phyloP scores from a whole-genome alignment of 1,284 basidiomycete genomes.

The Papiliotrema laurentii region DNA sequence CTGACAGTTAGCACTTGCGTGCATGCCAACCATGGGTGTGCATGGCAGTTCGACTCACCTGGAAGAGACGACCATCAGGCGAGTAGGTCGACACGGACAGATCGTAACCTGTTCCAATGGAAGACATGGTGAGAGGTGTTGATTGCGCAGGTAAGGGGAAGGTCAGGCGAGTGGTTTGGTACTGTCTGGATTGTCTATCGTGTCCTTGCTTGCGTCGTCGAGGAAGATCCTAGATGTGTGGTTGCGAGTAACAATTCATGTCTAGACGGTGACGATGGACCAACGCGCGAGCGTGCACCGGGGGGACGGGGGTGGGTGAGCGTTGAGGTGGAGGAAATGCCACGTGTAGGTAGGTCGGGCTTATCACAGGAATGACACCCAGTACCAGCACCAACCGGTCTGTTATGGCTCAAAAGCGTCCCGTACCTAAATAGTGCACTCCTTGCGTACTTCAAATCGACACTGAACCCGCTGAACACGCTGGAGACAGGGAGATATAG shows the following conservation, averaged over 20 bases:
- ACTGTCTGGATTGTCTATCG: too few relatives aligned
- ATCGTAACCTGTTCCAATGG: slow-evolving; percentile 98
- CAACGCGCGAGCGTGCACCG: not conserved
- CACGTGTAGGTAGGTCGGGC: too few relatives aligned
- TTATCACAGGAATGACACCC: too few relatives aligned
- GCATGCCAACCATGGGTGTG: not conserved
- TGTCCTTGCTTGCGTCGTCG: too few relatives aligned
- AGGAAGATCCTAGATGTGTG: too few relatives aligned
- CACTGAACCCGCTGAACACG: not conserved
- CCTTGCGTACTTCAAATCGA: too few relatives aligned
- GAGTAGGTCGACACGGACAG: slow-evolving; percentile 98
- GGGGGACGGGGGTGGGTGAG: too few relatives aligned
- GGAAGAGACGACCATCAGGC: slow-evolving; percentile 96
- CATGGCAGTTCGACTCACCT: slow-evolving; percentile 54
- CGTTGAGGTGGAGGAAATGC: too few relatives aligned
- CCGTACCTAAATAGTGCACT: too few relatives aligned
- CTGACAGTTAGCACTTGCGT: slow-evolving; percentile 48
- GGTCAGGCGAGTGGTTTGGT: not conserved
- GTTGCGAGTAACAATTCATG: too few relatives aligned
- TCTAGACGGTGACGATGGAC: not conserved
- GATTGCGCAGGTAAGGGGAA: not conserved
- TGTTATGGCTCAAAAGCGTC: not conserved
- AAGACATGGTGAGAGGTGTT: slow-evolving; percentile 74
- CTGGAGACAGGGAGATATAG: not conserved
- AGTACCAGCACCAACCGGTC: too few relatives aligned